phyloP scores from a whole-genome alignment of 352 stramenopile genomes.

The Phytophthora hybrid region DNA sequence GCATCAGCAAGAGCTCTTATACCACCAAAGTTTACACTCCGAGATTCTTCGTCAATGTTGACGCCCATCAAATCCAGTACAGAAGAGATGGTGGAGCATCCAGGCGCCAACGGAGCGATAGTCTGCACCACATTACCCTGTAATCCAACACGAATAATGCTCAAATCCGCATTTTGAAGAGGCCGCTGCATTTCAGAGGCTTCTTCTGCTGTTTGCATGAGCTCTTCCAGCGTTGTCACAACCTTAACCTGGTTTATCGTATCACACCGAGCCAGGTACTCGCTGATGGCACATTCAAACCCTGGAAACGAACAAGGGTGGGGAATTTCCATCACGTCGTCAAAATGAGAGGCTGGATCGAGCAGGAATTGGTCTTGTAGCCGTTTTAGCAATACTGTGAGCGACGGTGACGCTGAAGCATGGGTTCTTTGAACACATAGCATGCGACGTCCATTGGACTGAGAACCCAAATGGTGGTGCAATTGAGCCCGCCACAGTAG shows the following conservation, averaged over 20 bases:
- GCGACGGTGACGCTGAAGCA: constrained; percentile 6
- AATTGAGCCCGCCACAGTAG: constrained; percentile 41
- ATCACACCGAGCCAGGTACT: constrained; percentile 13
- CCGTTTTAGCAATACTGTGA: constrained; percentile 24
- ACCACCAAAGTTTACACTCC: constrained; percentile 23
- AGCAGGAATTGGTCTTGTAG: constrained; percentile 26
- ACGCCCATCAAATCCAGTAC: constrained; percentile 33
- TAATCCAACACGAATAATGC: constrained; percentile 12
- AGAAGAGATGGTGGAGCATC: constrained; percentile 17
- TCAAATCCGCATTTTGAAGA: constrained; percentile 17
- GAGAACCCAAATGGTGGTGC: constrained; percentile 36
- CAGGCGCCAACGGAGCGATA: constrained; percentile 8
- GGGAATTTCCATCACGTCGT: constrained; percentile 27
- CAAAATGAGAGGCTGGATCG: constrained; percentile 16
- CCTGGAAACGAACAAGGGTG: constrained; percentile 22
- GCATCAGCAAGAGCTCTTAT: constrained; percentile 24
- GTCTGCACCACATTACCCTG: constrained; percentile 2
- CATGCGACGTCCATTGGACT: constrained; percentile 29
- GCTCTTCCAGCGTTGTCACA: constrained; percentile 33
- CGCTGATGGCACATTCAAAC: constrained; percentile 40
- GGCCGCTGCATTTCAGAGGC: constrained; percentile 23
- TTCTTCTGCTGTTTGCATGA: neutral
- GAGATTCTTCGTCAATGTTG: constrained; percentile 39
- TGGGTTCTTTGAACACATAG: constrained; percentile 38
- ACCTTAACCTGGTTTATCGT: constrained; percentile 35